A percentile compares a stretch with the other conserved stretches of the same genome.
Conservation (phyloP, 202 grass and related monocot genomes). For the Elaeis oleifera region DNA sequence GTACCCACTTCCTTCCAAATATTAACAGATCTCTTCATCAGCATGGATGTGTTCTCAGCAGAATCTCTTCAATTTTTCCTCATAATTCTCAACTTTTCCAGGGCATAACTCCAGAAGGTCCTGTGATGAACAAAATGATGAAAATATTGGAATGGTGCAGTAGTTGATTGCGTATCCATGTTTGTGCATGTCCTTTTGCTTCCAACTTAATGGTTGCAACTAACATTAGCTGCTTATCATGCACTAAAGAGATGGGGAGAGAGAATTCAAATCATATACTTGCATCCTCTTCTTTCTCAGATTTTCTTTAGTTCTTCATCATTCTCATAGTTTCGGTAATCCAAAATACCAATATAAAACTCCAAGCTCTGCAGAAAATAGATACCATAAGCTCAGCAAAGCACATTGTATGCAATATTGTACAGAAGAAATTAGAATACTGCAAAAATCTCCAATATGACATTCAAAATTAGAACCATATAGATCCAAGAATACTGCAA, state of each 20-base stretch:
- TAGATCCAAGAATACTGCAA: too few relatives aligned
- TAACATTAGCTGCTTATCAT: too few relatives aligned
- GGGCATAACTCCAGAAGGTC: slow-evolving; percentile 27
- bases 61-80: slow-evolving; percentile 35
- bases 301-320: slow-evolving; percentile 27
- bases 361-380: slow-evolving; percentile 23
- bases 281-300: slow-evolving; percentile 13
- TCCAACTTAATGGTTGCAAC: too few relatives aligned
- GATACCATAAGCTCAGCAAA: background rate
- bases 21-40: slow-evolving; percentile 28
- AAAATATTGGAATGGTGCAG: too few relatives aligned
- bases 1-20: slow-evolving; percentile 31
- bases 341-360: slow-evolving; percentile 9
- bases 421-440: too few relatives aligned
- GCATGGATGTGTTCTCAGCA: slow-evolving; percentile 33
- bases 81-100: slow-evolving; percentile 25
- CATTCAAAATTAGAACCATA: too few relatives aligned
- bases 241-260: background rate
- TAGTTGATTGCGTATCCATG: too few relatives aligned
- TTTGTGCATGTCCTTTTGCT: too few relatives aligned
- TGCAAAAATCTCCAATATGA: too few relatives aligned
- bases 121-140: background rate
- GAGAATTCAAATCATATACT: slow-evolving; percentile 9
- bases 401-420: too few relatives aligned
- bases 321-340: slow-evolving; percentile 19